Conservation (phyloP, 805 yeast genomes). For the Lachancea sp. region DNA sequence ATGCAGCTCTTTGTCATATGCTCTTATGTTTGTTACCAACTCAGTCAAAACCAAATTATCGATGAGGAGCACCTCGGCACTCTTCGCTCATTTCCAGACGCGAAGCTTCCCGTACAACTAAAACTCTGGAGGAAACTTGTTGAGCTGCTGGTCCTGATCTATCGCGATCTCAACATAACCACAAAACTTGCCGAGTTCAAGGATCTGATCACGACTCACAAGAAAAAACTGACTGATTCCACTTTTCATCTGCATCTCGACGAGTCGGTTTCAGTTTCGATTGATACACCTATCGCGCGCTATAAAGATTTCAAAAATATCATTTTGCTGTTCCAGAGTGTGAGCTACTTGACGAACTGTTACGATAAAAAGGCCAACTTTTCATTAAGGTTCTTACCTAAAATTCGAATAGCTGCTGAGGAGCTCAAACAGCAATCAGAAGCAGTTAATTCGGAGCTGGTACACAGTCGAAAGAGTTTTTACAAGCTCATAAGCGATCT, state of each 20-base stretch:
- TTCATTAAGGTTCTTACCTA: slow-evolving; percentile 27
- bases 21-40: slow-evolving; percentile 14
- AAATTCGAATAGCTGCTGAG: slow-evolving; percentile 19
- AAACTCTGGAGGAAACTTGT: slow-evolving; percentile 24
- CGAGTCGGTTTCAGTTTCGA: slow-evolving; percentile 10
- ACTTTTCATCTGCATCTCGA: slow-evolving; percentile 11
- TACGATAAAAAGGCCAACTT: slow-evolving; percentile 28
- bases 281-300: slow-evolving; percentile 18
- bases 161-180: slow-evolving; percentile 26
- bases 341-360: slow-evolving; percentile 30
- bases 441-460: neutral
- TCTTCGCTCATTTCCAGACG: slow-evolving; percentile 2
- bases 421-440: slow-evolving; percentile 13
- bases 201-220: slow-evolving; percentile 17
- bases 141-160: slow-evolving; percentile 18
- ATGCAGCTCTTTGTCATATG: slow-evolving; percentile 7
- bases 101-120: slow-evolving; percentile 12
- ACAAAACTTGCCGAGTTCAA: slow-evolving; percentile 23
- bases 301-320: slow-evolving; percentile 26
- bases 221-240: slow-evolving; percentile 9
- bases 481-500: slow-evolving; percentile 15
- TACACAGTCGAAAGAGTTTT: slow-evolving; percentile 10
- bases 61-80: slow-evolving; percentile 9
- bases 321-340: slow-evolving; percentile 28
- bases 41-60: slow-evolving; percentile 15